Evolutionary conservation across 2,329 filamentous ascomycete genomes (phyloP).

Genomic region (Stenocarpella maydis): DNA sequence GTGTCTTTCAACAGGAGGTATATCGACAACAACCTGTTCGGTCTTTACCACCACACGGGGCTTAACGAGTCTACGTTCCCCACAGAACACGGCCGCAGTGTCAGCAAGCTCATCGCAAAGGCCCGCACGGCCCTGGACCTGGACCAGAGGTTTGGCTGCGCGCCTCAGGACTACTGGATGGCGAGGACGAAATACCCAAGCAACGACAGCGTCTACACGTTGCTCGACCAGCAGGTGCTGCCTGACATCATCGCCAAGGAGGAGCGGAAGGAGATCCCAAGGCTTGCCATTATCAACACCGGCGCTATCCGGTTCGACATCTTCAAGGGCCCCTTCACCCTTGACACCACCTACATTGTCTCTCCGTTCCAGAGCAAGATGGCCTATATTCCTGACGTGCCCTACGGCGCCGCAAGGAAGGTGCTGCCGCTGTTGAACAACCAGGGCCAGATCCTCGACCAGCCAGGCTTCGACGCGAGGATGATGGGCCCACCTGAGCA

Average conservation of each 20-base stretch:
- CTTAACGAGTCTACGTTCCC: constrained; percentile 77
- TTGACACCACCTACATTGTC: constrained; percentile 84
- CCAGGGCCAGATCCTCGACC: constrained; percentile 58
- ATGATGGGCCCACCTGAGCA: constrained; percentile 61
- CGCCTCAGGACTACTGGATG: constrained; percentile 83
- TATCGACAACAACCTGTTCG: constrained; percentile 92
- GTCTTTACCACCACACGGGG: constrained; percentile 81
- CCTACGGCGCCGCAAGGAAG: constrained; percentile 76
- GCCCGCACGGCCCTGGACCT: constrained; percentile 76
- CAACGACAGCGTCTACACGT: constrained; percentile 79
- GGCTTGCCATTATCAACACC: constrained; percentile 83
- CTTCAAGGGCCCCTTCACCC: constrained; percentile 89
- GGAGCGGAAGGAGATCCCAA: constrained; percentile 66
- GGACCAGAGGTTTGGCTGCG: constrained; percentile 82
- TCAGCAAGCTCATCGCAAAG: constrained; percentile 72
- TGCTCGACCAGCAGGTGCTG: constrained; percentile 79
- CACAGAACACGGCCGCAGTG: constrained; percentile 77
- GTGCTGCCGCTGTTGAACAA: constrained; percentile 69
- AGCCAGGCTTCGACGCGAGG: constrained; percentile 49
- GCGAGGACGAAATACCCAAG: constrained; percentile 77
- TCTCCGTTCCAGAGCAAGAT: constrained; percentile 88
- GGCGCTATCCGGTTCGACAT: constrained; percentile 95
- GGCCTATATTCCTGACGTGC: constrained; percentile 79
- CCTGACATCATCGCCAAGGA: constrained; percentile 70
- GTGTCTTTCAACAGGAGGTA: constrained; percentile 79